Evolutionary conservation across 2,329 filamentous ascomycete genomes (phyloP).

Genomic region (Scedosporium apiospermum): DNA sequence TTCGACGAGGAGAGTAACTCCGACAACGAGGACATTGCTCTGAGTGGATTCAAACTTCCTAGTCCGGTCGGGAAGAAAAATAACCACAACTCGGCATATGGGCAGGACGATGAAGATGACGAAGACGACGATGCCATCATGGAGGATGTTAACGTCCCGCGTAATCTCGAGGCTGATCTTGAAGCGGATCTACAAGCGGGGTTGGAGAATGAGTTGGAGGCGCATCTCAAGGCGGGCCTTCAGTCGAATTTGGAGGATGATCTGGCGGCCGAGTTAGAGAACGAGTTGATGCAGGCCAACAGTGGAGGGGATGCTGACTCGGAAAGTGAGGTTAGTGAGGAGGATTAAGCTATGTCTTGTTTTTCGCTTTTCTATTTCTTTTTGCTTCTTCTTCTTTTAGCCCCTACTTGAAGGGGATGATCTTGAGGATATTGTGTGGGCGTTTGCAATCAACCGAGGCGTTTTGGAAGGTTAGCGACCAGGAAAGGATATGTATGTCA

Average conservation of each 20-base stretch:
- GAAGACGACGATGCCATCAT: slow-evolving; percentile 18
- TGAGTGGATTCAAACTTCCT: slow-evolving; percentile 35
- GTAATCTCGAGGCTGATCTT: slow-evolving; percentile 8
- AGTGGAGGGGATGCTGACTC: slow-evolving; percentile 36
- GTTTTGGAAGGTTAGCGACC: not conserved
- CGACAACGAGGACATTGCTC: slow-evolving; percentile 17
- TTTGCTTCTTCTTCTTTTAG: not conserved
- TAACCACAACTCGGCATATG: slow-evolving; percentile 7
- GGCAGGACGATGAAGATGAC: slow-evolving; percentile 16
- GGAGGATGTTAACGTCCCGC: slow-evolving; percentile 11
- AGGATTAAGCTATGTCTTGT: slow-evolving; percentile 35
- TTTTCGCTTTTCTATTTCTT: slow-evolving; percentile 3
- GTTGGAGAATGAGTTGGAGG: slow-evolving; percentile 9
- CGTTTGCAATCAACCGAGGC: not conserved
- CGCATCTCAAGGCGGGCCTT: slow-evolving; percentile 17
- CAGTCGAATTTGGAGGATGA: slow-evolving; percentile 38
- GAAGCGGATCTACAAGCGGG: slow-evolving; percentile 11
- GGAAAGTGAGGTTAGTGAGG: slow-evolving; percentile 58
- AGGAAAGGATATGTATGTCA: not conserved
- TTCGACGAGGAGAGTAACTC: slow-evolving; percentile 31
- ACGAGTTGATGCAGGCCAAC: slow-evolving; percentile 33
- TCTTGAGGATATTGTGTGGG: not conserved
- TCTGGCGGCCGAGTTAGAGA: slow-evolving; percentile 48
- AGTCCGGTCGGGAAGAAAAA: slow-evolving; percentile 35
- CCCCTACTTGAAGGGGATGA: not conserved